Evolutionary conservation across 1,139 yeast genomes (phyloP).

Genomic region (Debaryomyces sp.): DNA sequence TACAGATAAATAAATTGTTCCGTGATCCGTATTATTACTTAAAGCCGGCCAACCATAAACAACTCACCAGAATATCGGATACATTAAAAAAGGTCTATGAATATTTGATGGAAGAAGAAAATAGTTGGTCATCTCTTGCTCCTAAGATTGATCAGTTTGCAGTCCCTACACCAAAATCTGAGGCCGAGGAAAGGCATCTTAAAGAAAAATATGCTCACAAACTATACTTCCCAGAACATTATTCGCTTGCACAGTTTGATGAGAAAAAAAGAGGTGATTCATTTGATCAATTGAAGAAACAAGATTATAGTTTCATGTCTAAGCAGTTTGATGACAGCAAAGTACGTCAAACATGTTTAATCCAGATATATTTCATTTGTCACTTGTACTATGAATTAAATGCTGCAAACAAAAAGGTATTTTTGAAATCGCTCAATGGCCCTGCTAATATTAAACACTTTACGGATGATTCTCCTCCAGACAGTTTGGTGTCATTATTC

Average conservation of each 20-base stretch:
- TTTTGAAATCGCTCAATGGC: conserved; percentile 28
- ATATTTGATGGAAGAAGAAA: conserved; percentile 36
- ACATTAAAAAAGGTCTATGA: conserved; percentile 29
- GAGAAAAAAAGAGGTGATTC: conserved; percentile 17
- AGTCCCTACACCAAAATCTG: conserved; percentile 18
- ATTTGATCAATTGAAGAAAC: conserved; percentile 21
- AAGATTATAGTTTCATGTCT: conserved; percentile 31
- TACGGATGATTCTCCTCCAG: conserved; percentile 36
- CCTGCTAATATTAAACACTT: conserved; percentile 39
- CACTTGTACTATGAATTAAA: conserved; percentile 35
- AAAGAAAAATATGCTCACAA: conserved; percentile 23
- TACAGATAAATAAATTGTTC: conserved; percentile 33
- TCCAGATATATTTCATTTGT: conserved; percentile 36
- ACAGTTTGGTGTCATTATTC: conserved; percentile 24
- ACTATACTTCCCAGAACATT: conserved; percentile 40
- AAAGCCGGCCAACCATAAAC: conserved; percentile 24
- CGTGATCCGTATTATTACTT: conserved; percentile 41
- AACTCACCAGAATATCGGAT: conserved; percentile 25
- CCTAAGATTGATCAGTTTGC: conserved; percentile 22
- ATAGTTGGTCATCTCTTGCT: conserved; percentile 17
- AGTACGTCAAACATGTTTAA: conserved; percentile 30
- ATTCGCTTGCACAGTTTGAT: conserved; percentile 36
- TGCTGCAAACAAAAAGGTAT: conserved; percentile 23
- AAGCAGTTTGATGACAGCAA: conserved; percentile 30
- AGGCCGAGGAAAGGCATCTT: conserved; percentile 21